These are phyloP conservation scores for Globisporangium irregulare DNA, from an alignment of 352 stramenopile species.

Conservation along the genomic window DNA sequence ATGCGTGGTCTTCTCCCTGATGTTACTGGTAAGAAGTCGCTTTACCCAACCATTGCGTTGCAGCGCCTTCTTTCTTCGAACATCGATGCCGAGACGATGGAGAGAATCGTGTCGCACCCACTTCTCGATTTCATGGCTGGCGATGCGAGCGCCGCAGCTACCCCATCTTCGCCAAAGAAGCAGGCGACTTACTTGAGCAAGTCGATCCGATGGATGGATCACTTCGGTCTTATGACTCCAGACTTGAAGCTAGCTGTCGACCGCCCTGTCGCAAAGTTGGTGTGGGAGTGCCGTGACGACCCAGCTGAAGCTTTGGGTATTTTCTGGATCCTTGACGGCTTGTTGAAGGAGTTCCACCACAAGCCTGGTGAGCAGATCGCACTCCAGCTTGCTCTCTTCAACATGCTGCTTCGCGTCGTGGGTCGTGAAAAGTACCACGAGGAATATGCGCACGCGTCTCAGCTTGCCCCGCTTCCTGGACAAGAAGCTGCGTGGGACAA, in stretches of 20 bases:
- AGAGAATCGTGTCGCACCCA: slow-evolving; percentile 82
- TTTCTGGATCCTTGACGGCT: slow-evolving; percentile 71
- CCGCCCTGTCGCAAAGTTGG: slow-evolving; percentile 70
- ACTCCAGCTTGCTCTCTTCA: slow-evolving; percentile 79
- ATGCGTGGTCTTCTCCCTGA: slow-evolving; percentile 95
- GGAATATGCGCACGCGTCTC: slow-evolving; percentile 60
- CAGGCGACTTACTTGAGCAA: slow-evolving; percentile 84
- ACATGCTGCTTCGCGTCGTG: slow-evolving; percentile 84
- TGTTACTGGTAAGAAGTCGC: slow-evolving; percentile 89
- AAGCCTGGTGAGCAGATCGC: slow-evolving; percentile 83
- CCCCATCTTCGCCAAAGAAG: slow-evolving; percentile 23
- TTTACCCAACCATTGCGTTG: slow-evolving; percentile 93
- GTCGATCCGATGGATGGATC: slow-evolving; percentile 89
- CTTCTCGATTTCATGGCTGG: slow-evolving; percentile 72
- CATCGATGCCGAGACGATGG: slow-evolving; percentile 88
- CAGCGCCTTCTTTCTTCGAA: slow-evolving; percentile 91
- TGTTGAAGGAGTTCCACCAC: slow-evolving; percentile 85
- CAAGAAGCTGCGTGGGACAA: slow-evolving; percentile 79
- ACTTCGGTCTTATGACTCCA: slow-evolving; percentile 75
- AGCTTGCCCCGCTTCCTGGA: slow-evolving; percentile 59
- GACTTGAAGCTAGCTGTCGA: slow-evolving; percentile 75
- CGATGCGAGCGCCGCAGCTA: slow-evolving; percentile 19
- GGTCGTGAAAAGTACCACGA: slow-evolving; percentile 73
- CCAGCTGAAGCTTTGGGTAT: slow-evolving; percentile 72
- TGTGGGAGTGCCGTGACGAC: slow-evolving; percentile 86